Conservation (phyloP, 352 stramenopile species). For the Phytopythium kandeliae region DNA sequence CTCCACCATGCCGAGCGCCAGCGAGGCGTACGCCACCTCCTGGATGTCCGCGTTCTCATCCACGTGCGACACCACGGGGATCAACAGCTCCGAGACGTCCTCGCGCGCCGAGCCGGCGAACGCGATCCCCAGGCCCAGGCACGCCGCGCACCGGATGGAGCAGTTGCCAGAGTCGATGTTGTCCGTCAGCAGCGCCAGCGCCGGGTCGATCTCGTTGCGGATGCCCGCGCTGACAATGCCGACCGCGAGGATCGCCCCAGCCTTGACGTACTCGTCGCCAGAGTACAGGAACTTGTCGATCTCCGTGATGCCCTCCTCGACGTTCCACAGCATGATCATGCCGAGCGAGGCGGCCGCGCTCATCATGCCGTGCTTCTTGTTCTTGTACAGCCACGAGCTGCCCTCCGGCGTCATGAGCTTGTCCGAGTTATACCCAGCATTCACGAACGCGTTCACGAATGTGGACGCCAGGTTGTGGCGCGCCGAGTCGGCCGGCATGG, state of each 20-base stretch:
- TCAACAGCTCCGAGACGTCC: constrained; percentile 96
- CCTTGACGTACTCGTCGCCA: constrained; percentile 97
- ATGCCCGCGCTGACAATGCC: constrained; percentile 93
- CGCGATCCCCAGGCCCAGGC: constrained; percentile 96
- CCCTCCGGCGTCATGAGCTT: constrained; percentile 92
- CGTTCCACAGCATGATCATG: constrained; percentile 99
- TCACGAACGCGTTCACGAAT: constrained; percentile 99
- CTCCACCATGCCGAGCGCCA: constrained; percentile 98
- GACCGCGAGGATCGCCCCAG: constrained; percentile 96
- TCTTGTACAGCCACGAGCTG: constrained; percentile 99
- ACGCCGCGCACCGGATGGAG: constrained; percentile 92
- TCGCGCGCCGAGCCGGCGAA: constrained; percentile 96
- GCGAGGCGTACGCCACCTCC: constrained; percentile 89
- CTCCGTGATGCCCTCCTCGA: constrained; percentile 98
- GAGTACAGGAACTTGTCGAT: constrained; percentile 99
- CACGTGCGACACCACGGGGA: constrained; percentile 90
- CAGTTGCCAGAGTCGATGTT: constrained; percentile 95
- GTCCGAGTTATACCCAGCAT: constrained; percentile 97
- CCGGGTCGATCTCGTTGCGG: constrained; percentile 97
- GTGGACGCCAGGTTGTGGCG: constrained; percentile 98
- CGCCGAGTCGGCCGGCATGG: constrained; percentile 93
- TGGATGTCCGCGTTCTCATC: constrained; percentile 92
- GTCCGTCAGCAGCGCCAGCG: constrained; percentile 95
- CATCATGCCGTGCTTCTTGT: constrained; percentile 99
- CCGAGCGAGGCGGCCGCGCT: constrained; percentile 96